A percentile compares a stretch with the other conserved stretches of the same genome.
Evolutionary conservation across 1,284 basidiomycete species (phyloP).

Genomic region (Uromyces viciae-fabae): DNA sequence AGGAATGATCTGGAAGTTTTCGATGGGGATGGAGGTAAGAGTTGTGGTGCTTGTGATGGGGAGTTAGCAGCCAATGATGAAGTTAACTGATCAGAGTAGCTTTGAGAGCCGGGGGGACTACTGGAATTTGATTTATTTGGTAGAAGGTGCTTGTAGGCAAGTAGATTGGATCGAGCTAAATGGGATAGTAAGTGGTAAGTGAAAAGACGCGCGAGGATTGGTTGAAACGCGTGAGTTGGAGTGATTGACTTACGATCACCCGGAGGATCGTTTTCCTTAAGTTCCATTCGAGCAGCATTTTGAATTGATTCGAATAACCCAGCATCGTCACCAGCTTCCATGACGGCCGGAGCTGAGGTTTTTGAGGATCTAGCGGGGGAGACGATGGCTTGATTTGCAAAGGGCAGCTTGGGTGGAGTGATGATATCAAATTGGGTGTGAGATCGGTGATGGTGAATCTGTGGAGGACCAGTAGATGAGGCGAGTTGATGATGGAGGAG

Average conservation of each 20-base stretch:
- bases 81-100: background rate
- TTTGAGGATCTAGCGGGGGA: background rate
- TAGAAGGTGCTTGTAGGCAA: background rate
- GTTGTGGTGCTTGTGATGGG: background rate
- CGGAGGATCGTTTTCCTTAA: slow-evolving; percentile 5
- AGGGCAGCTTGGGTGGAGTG: background rate
- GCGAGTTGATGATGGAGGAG: background rate
- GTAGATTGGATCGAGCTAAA: background rate
- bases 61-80: background rate
- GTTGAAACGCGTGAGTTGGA: too few species aligned
- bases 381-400: background rate
- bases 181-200: background rate
- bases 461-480: background rate
- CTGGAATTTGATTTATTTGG: too few species aligned
- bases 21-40: background rate
- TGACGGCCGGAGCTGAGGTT: slow-evolving; percentile 3
- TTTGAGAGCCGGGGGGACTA: background rate
- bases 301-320: background rate
- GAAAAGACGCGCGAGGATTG: background rate
- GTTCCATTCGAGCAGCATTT: background rate
- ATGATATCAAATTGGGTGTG: slow-evolving; percentile 22
- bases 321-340: background rate
- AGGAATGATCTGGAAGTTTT: background rate
- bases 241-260: background rate
- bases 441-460: slow-evolving; percentile 7